Evolutionary conservation across 495 filamentous ascomycete genomes (phyloP), one percentile per base, ranked within the genome.

Genomic region (Tirmania nivea): DNA sequence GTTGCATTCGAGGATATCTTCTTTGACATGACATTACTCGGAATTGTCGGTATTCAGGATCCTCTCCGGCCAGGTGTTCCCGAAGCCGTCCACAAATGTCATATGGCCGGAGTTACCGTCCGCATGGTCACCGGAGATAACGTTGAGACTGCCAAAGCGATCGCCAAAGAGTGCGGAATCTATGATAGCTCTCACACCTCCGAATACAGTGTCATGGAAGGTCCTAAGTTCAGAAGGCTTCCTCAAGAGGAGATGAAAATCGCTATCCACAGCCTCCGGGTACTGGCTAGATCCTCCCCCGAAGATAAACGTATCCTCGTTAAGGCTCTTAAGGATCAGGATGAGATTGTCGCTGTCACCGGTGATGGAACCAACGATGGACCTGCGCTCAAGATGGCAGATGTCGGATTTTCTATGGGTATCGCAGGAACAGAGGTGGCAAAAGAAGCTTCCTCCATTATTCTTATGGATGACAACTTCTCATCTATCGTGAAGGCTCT

Each of bases 81-180:
- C 11, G 73, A 81, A 37, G 85, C 86, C 34, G 86, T 93, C 42
- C 68, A 69, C 52, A 73, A 74, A 57, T 89, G 84, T 60, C 78
- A 84, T 57, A 71, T 71, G 35, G 86, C 86, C 10, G 86, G 86
- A 55, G 84, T 92, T 10, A 69, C 83, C 52, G 82, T 90, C 52
- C 83, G 86, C 59, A 93, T 93, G 86, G 86, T 93, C 50, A 93
- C 86, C 9, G 81, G 86, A 34, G 86, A 93, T 67, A 93, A 93
- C 61, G 70, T 83, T 55, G 69, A 80, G 35, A 93, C 86, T 12
- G 86, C 86, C 31, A 75, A 77, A 53, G 84, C 86, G 10, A 93
- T 93, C 59, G 86, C 86, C 10, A 71, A 68, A 9, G 83, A 89
- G 48, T 92, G 86, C 65, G 86, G 86, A 17, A 92, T 93, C 56